These are phyloP conservation scores for Carex pumila DNA, from an alignment of 176 grass and related monocot species.

Conservation along the genomic window DNA sequence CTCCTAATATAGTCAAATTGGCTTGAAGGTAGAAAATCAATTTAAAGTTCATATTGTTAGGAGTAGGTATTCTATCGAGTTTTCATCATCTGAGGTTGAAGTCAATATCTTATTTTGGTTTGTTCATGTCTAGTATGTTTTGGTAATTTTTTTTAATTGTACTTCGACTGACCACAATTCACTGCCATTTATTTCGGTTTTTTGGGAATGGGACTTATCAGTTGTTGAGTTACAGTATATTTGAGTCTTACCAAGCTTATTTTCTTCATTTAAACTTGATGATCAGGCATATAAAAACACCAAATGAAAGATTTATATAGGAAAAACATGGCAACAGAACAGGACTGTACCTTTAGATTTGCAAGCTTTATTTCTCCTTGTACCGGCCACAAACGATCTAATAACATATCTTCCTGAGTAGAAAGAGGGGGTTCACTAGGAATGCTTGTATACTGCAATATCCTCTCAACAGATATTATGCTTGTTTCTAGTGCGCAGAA, in stretches of 20 bases:
- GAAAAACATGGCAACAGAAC: background rate
- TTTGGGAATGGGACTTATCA: background rate
- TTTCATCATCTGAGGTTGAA: background rate
- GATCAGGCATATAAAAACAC: background rate
- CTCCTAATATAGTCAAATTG: background rate
- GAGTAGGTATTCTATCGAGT: background rate
- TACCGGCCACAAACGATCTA: constrained; percentile 39
- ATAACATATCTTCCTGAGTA: background rate
- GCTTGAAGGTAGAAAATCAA: background rate
- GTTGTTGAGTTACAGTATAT: background rate
- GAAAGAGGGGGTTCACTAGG: constrained; percentile 47
- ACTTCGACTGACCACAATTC: background rate
- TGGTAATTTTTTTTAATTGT: background rate
- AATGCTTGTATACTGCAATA: constrained; percentile 79
- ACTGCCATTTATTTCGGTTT: no score
- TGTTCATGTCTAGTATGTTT: background rate
- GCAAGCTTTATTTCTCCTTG: constrained; percentile 52
- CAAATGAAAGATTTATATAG: background rate
- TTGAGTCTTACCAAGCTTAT: background rate
- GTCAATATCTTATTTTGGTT: background rate
- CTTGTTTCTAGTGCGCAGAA: constrained; percentile 32
- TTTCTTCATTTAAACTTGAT: background rate
- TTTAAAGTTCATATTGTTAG: background rate
- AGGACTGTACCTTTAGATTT: constrained; percentile 48
- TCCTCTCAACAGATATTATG: constrained; percentile 85